phyloP scores from a whole-genome alignment of 148 eudicot species.

The Spergularia marina region DNA sequence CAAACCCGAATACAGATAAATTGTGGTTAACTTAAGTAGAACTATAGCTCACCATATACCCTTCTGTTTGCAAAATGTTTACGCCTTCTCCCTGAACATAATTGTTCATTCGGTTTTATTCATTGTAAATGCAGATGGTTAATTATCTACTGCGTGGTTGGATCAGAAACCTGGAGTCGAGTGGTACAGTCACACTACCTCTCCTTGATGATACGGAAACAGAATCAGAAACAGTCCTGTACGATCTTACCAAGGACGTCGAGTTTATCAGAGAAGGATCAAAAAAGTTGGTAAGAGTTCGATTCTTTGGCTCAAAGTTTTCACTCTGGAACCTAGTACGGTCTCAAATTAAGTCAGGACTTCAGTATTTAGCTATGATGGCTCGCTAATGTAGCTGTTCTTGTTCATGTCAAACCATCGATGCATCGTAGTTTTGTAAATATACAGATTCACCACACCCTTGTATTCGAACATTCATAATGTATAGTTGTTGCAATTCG shows the following conservation, averaged over 20 bases:
- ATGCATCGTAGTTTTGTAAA: neutral
- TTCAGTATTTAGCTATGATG: slow-evolving; percentile 30
- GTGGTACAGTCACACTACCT: slow-evolving; percentile 60
- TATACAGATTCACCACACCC: slow-evolving; percentile 6
- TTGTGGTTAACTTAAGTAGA: too few species aligned
- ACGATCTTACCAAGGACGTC: slow-evolving; percentile 48
- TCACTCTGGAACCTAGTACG: slow-evolving; percentile 64
- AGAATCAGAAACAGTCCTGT: slow-evolving; percentile 22
- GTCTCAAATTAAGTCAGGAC: slow-evolving; percentile 39
- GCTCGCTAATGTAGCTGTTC: slow-evolving; percentile 20
- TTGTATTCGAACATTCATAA: slow-evolving; percentile 14
- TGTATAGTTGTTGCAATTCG: neutral
- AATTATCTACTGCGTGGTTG: slow-evolving; percentile 81
- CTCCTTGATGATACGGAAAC: slow-evolving; percentile 51
- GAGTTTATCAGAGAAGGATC: slow-evolving; percentile 68
- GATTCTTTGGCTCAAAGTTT: slow-evolving; percentile 51
- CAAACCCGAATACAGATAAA: too few species aligned
- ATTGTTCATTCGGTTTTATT: neutral
- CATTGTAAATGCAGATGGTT: slow-evolving; percentile 50
- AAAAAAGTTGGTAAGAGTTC: slow-evolving; percentile 53
- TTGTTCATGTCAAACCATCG: neutral
- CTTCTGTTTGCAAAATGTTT: neutral
- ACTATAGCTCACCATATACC: neutral
- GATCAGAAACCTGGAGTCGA: slow-evolving; percentile 65
- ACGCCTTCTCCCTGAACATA: neutral